Conservation (phyloP, 495 filamentous ascomycete genomes). For the Xylona heveae region DNA sequence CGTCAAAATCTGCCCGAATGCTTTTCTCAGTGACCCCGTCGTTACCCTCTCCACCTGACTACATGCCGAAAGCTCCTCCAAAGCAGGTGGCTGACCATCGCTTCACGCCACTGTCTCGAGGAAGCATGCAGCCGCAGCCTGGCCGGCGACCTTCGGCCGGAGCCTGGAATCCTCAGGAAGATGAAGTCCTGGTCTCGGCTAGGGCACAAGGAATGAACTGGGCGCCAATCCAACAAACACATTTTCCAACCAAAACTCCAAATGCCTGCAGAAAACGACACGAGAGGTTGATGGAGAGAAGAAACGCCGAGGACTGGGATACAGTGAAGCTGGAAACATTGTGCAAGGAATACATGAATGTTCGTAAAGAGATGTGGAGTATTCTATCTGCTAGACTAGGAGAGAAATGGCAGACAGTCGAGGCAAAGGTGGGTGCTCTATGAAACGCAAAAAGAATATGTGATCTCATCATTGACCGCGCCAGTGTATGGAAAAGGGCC, state of each 20-base stretch:
- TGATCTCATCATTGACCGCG: not conserved
- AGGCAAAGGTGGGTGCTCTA: constrained; percentile 35
- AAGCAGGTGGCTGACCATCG: constrained; percentile 13
- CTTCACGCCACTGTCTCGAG: constrained; percentile 19
- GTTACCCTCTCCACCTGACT: no score
- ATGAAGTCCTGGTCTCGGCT: constrained; percentile 36
- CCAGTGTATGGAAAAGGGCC: constrained; percentile 31
- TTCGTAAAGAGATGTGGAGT: constrained; percentile 52
- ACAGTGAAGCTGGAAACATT: constrained; percentile 39
- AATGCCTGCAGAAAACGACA: constrained; percentile 66
- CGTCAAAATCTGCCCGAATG: no score
- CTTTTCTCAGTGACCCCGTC: no score
- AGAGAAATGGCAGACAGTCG: constrained; percentile 49
- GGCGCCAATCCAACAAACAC: constrained; percentile 42
- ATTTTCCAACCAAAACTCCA: constrained; percentile 50
- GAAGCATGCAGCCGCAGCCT: constrained; percentile 12
- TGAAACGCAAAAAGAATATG: not conserved
- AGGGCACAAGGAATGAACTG: constrained; percentile 47
- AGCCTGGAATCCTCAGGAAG: constrained; percentile 42
- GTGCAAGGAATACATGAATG: constrained; percentile 42
- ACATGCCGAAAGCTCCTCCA: no score
- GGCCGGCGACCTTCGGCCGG: constrained; percentile 26
- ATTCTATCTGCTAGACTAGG: constrained; percentile 36
- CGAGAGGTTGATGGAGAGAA: constrained; percentile 49
- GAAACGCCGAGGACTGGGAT: constrained; percentile 43